Evolutionary conservation across 73 alveolate species (phyloP).

Genomic region (Paramecium pentaurelia): DNA sequence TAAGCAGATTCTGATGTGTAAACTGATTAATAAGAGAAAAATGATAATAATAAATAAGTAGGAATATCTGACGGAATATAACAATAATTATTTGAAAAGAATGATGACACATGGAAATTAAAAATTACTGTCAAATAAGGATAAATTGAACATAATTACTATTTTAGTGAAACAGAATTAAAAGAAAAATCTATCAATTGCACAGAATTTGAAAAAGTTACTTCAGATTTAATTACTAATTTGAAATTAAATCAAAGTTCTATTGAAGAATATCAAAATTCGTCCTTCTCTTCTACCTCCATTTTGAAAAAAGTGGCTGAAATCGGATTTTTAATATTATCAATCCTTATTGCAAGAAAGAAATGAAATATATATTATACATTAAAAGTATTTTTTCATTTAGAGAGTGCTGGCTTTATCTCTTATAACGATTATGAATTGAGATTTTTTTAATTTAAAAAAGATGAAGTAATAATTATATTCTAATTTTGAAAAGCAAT

Average conservation of each 20-base stretch:
- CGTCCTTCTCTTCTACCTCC: background rate
- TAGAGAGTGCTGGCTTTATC: too few relatives aligned
- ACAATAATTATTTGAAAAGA: background rate
- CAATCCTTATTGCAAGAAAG: background rate
- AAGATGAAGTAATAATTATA: too few relatives aligned
- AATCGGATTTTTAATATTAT: background rate
- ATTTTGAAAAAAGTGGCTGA: background rate
- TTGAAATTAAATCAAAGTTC: background rate
- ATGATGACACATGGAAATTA: background rate
- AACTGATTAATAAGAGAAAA: background rate
- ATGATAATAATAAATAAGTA: background rate
- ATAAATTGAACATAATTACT: background rate
- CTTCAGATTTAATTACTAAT: background rate
- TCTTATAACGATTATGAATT: too few relatives aligned
- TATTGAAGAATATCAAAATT: background rate
- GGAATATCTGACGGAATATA: background rate
- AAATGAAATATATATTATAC: background rate
- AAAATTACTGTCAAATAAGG: background rate
- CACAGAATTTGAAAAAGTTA: background rate
- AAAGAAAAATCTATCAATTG: background rate
- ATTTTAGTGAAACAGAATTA: background rate
- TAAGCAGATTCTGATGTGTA: background rate
- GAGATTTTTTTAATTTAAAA: too few relatives aligned
- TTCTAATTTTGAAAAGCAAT: too few relatives aligned
- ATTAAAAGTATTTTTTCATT: too few relatives aligned